Base-by-base conservation (phyloP, 306 rosid genomes). In the Arachis hypogaea region DNA sequence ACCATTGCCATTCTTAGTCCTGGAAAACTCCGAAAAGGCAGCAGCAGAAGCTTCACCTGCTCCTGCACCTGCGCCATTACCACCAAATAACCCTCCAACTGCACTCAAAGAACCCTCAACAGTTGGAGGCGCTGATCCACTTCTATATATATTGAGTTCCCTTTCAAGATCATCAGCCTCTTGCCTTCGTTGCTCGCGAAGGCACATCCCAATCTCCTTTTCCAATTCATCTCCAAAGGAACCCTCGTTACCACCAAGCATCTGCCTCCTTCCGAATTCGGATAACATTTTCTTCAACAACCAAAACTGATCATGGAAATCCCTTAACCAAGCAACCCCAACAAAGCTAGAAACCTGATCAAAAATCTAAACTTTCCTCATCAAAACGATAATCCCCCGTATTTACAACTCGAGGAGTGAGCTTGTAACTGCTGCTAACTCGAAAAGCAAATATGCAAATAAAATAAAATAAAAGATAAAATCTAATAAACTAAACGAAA, bases 51-150 rank as follows among this genome's bases (percentile, higher is more conserved):
- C 63, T 0, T 4, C 1, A 0, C 12, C 69, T 2, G 11, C 58
- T 0, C 8, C 69, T 4, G 7, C 69, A 0, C 46, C 69, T 1
- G 70, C 77, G 3, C 51, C 72, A 0, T 45, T 65, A 0, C 73
- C 78, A n/a, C 73, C 86, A 83, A 89, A 84, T 69, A 92, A 74
- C 11, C 96, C 96, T 52, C 91, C 98, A 10, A 92, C 89, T 0
- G 96, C 98, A 85, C 71, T 92, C 38, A 86, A 60, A 43, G 98
- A 92, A 63, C 98, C 98, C 82, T 92, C 96, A 4, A 92, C 86
- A 42, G 96, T 88, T 36, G 98, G 98, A 58, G 98, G 98, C 11
- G 98, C 98, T 57, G 98, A 92, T 69, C 97, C 97, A 81, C 97
- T 89, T 74, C 97, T 85, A 74, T 73, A 92, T 46, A 92, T 61